These are phyloP conservation scores for Endotrypanum monterogeii DNA, from an alignment of 208 protist species.

Conservation along the genomic window DNA sequence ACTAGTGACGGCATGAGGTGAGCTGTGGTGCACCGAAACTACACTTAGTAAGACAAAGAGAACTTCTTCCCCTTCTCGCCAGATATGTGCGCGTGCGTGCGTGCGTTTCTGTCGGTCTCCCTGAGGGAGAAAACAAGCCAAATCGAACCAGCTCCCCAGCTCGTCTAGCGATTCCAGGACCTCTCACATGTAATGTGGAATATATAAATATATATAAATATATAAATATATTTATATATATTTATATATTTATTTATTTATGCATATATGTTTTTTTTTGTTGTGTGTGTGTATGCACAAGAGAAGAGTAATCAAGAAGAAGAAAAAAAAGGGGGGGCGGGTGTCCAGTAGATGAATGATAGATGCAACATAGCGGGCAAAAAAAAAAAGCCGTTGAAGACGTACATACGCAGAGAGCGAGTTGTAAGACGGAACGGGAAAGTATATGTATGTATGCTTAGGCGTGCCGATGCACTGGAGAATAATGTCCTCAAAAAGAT, in stretches of 20 bases:
- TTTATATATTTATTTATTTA: too few species aligned
- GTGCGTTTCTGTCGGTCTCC: neutral
- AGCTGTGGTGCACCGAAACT: neutral
- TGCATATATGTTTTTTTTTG: too few species aligned
- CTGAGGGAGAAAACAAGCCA: neutral
- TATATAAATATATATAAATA: neutral
- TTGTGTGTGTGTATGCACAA: neutral
- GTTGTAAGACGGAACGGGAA: neutral
- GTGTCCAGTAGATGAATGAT: neutral
- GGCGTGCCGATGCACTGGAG: neutral
- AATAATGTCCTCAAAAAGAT: neutral
- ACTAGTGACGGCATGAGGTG: constrained; percentile 25
- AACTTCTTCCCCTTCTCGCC: too few species aligned
- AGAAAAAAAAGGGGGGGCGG: neutral
- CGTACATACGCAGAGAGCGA: too few species aligned
- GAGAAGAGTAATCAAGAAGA: neutral
- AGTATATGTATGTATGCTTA: neutral
- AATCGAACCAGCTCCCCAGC: neutral
- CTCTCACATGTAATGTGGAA: neutral
- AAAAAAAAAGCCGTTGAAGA: neutral
- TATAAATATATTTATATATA: too few species aligned
- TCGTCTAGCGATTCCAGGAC: neutral
- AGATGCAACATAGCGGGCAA: neutral
- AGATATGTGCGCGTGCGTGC: neutral
- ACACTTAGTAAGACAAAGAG: neutral